These are phyloP conservation scores for Leccinum aurantiacum DNA, from an alignment of 768 basidiomycete species.

Conservation along the genomic window DNA sequence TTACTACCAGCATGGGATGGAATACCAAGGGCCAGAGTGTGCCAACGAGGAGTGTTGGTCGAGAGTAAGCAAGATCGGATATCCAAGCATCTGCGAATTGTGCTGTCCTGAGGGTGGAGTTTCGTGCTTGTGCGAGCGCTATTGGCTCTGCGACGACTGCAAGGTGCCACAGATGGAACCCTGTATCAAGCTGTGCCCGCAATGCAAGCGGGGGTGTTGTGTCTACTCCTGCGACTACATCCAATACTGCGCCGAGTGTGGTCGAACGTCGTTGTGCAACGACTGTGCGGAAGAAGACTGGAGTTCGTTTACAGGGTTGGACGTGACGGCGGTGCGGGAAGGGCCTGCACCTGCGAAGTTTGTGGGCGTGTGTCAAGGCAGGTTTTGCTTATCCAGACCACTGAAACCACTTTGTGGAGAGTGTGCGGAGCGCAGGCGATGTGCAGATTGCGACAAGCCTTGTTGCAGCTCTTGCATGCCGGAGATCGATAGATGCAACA, in stretches of 20 bases:
- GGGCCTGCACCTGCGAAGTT: neutral
- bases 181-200: constrained; percentile 9
- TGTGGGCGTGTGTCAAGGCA: neutral
- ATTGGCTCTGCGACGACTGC: constrained; percentile 29
- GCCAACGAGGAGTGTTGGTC: constrained; percentile 8
- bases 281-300: neutral
- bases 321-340: neutral
- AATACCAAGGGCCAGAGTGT: neutral
- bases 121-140: constrained; percentile 20
- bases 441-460: neutral
- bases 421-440: neutral
- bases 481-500: neutral
- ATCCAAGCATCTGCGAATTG: neutral
- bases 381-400: neutral
- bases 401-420: neutral
- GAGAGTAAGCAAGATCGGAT: neutral
- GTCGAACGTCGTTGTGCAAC: constrained; percentile 18
- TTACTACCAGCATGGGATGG: neutral
- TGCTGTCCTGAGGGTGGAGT: constrained; percentile 18
- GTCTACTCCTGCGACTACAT: constrained; percentile 22
- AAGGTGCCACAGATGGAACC: constrained; percentile 1
- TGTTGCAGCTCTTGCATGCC: neutral
- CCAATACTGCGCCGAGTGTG: constrained; percentile 20
- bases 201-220: constrained; percentile 10
- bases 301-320: neutral